These are phyloP conservation scores for Secale cereale DNA, from an alignment of 176 grass and related monocot genomes.

Conservation along the genomic window DNA sequence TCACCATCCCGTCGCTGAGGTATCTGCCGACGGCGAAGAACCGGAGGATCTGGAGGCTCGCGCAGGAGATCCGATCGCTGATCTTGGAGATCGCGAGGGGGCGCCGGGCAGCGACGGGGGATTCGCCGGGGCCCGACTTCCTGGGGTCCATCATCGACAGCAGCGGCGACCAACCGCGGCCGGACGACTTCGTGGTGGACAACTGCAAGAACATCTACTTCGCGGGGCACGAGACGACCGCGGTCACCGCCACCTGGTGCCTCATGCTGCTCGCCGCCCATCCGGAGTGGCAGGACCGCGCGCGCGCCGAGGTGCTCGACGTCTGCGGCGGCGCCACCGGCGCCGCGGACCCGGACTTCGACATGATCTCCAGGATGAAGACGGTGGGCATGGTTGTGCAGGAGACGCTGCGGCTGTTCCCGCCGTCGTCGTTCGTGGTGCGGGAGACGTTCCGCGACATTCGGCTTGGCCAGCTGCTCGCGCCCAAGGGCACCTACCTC, in stretches of 20 bases:
- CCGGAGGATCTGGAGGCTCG: constrained; percentile 46
- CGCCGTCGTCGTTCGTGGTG: constrained; percentile 52
- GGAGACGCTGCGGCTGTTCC: constrained; percentile 69
- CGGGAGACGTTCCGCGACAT: constrained; percentile 53
- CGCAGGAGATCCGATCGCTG: constrained; percentile 44
- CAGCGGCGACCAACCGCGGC: not conserved
- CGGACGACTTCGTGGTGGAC: constrained; percentile 80
- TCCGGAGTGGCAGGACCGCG: constrained; percentile 70
- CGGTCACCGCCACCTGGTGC: constrained; percentile 72
- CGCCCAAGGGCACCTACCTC: constrained; percentile 49
- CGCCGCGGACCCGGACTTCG: constrained; percentile 22
- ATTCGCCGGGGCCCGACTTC: constrained; percentile 1
- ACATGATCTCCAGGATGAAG: constrained; percentile 50
- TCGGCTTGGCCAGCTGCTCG: constrained; percentile 30
- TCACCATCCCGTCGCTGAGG: constrained; percentile 59
- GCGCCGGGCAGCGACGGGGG: not conserved
- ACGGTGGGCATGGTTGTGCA: constrained; percentile 60
- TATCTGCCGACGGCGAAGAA: constrained; percentile 52
- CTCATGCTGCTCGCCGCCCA: constrained; percentile 77
- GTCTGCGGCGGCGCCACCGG: not conserved
- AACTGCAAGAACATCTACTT: constrained; percentile 98
- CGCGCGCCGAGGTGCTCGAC: constrained; percentile 49
- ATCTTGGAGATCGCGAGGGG: constrained; percentile 44
- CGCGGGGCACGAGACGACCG: constrained; percentile 71
- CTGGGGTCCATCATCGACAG: constrained; percentile 48